phyloP scores from a whole-genome alignment of 2,329 filamentous ascomycete species.

The Fusarium albidum region DNA sequence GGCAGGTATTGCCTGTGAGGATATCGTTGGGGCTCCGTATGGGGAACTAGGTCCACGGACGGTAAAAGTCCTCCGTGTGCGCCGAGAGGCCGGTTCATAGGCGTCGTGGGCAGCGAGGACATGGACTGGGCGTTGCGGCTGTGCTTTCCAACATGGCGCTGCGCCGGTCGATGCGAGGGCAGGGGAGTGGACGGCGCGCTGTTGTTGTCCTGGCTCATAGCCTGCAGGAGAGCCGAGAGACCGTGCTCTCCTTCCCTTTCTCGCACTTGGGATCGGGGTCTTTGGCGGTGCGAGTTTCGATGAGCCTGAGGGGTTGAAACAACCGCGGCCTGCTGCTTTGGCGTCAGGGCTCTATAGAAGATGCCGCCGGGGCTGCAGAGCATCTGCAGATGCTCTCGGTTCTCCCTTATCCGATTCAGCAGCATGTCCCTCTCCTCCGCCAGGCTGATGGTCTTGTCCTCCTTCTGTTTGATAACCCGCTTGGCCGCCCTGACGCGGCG shows the following conservation, averaged over 20 bases:
- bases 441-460: slow-evolving; percentile 75
- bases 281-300: slow-evolving; percentile 60
- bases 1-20: slow-evolving; percentile 50
- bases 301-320: slow-evolving; percentile 54
- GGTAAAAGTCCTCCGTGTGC: slow-evolving; percentile 65
- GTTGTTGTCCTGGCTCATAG: slow-evolving; percentile 76
- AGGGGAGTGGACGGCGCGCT: slow-evolving; percentile 78
- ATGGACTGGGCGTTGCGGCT: slow-evolving; percentile 81
- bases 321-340: slow-evolving; percentile 54
- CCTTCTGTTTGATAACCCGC: slow-evolving; percentile 79
- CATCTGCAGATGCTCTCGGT: slow-evolving; percentile 84
- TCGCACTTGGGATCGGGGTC: slow-evolving; percentile 53
- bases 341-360: slow-evolving; percentile 69
- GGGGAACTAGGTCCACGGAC: slow-evolving; percentile 68
- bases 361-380: slow-evolving; percentile 79
- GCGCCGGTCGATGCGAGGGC: slow-evolving; percentile 53
- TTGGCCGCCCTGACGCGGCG: slow-evolving; percentile 77
- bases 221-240: slow-evolving; percentile 82
- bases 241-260: slow-evolving; percentile 65
- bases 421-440: slow-evolving; percentile 79
- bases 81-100: slow-evolving; percentile 61
- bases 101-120: slow-evolving; percentile 84
- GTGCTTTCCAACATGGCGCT: slow-evolving; percentile 67
- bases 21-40: slow-evolving; percentile 64
- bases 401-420: slow-evolving; percentile 85